Percentiles rank a stretch among this genome's conserved stretches.
Evolutionary conservation across 2,329 filamentous ascomycete species (phyloP).

Genomic region (Rhinocladiella mackenziei): DNA sequence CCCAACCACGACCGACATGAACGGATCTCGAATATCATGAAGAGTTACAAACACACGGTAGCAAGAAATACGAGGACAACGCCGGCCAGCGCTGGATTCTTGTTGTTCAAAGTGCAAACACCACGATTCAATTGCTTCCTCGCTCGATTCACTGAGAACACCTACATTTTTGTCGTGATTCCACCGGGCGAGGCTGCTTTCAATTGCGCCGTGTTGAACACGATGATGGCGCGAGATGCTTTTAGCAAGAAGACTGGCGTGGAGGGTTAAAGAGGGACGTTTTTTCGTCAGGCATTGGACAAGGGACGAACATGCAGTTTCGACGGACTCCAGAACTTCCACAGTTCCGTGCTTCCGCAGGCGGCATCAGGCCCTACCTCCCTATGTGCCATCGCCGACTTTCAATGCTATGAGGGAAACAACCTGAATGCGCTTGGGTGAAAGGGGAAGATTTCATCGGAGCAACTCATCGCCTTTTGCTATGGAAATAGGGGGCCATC

Average conservation of each 20-base stretch:
- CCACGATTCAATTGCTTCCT: conserved; percentile 87
- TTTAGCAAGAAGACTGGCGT: conserved; percentile 55
- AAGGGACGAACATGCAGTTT: no score
- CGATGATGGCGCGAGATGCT: conserved; percentile 76
- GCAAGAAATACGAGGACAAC: conserved; percentile 45
- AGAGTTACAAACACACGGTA: conserved; percentile 88
- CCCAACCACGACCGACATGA: conserved; percentile 92
- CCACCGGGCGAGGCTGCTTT: conserved; percentile 88
- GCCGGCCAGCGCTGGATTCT: conserved; percentile 41
- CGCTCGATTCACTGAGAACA: conserved; percentile 94
- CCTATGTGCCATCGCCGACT: no score
- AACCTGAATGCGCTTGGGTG: no score
- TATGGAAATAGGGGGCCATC: neutral
- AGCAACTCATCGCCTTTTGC: neutral
- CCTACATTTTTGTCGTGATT: conserved; percentile 87
- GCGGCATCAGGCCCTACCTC: no score
- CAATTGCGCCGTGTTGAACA: conserved; percentile 86
- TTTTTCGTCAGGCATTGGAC: no score
- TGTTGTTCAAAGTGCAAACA: conserved; percentile 49
- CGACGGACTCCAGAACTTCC: no score
- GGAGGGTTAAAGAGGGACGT: conserved; percentile 25
- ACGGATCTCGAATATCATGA: conserved; percentile 93
- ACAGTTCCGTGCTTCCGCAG: no score
- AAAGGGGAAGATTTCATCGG: no score
- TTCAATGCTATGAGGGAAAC: no score